Evolutionary conservation across 257 asterid genomes (phyloP), one percentile per base, ranked within the genome.

Genomic region (Scutellaria minor): DNA sequence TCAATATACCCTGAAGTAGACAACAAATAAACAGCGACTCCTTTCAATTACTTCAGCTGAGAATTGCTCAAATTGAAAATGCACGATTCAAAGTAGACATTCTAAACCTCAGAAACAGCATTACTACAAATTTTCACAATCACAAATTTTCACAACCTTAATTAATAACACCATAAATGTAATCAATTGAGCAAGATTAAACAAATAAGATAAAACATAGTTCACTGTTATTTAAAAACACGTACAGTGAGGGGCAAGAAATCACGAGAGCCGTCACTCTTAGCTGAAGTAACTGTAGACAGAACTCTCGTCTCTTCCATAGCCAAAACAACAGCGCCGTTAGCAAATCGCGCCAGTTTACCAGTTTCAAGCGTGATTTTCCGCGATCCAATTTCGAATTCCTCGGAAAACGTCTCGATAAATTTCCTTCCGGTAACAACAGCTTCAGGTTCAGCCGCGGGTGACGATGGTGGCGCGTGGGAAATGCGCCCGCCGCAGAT

Each of bases 241-340:
- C 92, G 35, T 91, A 91, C 99, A 31, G 98, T 94, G 73, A 94
- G 97, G 24, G 98, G 99, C 77, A 91, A 81, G 78, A 91, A 94
- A 70, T 91, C 98, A 5, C 88, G 93, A 73, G 81, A 45, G 15
- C 92, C 88, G 6, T 94, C 97, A 66, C 93, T 84, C 85, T 81
- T 90, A 47, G 96, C 84, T 3, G 97, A 89, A 63, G 95, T 75
- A 13, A 89, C 93, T 0, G 99, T 91, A 27, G 99, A 86, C 50
- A 94, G 88, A 69, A 94, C 97, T 66, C 82, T 94, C 12, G 99
- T 94, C 81, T 89, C 97, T n/a, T 84, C 98, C 88, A 87, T 85
- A n/a, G 82, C 89, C 79, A 94, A 80, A 47, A 91, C 88, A 46
- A 88, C 97, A 37, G 97, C 88, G 22, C 96, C 97, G 60, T 89